Percentiles rank a stretch among this genome's conserved stretches.
Conservation (phyloP, 2,329 filamentous ascomycete genomes). For the Drechslerella stenobrocha region DNA sequence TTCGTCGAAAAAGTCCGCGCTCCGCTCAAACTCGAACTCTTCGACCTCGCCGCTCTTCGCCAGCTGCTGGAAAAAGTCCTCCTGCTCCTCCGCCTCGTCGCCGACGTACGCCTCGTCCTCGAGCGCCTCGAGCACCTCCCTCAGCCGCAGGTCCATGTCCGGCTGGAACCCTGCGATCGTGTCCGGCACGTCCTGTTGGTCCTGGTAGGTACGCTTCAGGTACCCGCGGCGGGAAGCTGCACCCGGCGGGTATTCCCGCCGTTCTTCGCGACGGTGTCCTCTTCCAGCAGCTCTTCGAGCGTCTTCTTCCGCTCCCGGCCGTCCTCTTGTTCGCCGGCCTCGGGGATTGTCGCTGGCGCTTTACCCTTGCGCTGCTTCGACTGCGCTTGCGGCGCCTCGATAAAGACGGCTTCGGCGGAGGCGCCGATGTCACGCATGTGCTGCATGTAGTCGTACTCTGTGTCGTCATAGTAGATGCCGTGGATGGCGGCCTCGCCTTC, state of each 20-base stretch:
- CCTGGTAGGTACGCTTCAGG: constrained; percentile 77
- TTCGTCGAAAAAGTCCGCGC: constrained; percentile 68
- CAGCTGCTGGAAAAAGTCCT: constrained; percentile 73
- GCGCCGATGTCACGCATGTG: constrained; percentile 84
- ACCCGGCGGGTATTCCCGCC: constrained; percentile 55
- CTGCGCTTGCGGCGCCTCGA: constrained; percentile 68
- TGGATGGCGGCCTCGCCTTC: constrained; percentile 95
- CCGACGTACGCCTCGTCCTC: constrained; percentile 54
- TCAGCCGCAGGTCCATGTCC: constrained; percentile 81
- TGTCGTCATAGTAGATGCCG: constrained; percentile 93
- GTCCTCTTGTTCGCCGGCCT: constrained; percentile 54
- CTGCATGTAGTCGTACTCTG: constrained; percentile 98
- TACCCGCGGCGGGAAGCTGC: constrained; percentile 69
- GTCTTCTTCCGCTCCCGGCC: constrained; percentile 70
- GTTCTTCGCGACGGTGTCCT: constrained; percentile 58
- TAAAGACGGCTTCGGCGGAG: constrained; percentile 75
- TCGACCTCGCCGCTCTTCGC: constrained; percentile 51
- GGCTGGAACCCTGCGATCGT: constrained; percentile 91
- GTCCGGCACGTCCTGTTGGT: constrained; percentile 90
- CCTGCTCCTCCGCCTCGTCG: constrained; percentile 56
- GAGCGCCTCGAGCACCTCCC: constrained; percentile 58
- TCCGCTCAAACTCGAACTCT: constrained; percentile 70
- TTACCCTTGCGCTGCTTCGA: constrained; percentile 63
- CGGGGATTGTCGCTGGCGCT: constrained; percentile 53
- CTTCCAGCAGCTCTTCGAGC: constrained; percentile 78